Conservation (phyloP, 2,329 filamentous ascomycete genomes). For the Penicillium vulpinum region DNA sequence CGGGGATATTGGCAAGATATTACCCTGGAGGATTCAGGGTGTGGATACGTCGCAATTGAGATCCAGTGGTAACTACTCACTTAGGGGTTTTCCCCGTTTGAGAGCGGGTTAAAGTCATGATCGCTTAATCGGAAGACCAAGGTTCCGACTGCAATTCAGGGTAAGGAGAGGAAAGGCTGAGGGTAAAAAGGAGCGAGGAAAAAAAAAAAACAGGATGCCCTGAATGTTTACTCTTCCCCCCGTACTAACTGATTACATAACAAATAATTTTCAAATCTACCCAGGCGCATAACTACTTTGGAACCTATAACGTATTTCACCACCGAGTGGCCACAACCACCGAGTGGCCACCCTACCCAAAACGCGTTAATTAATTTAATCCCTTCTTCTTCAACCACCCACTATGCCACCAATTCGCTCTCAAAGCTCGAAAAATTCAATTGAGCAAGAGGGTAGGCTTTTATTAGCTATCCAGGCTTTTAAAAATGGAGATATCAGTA, state of each 20-base stretch:
- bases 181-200: slow-evolving; percentile 10
- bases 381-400: too few species aligned
- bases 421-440: too few species aligned
- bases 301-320: too few species aligned
- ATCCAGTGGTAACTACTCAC: slow-evolving; percentile 39
- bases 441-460: too few species aligned
- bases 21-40: slow-evolving; percentile 10
- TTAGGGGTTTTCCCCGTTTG: slow-evolving; percentile 54
- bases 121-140: slow-evolving; percentile 20
- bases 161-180: not conserved
- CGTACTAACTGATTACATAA: slow-evolving; percentile 9
- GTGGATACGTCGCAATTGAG: slow-evolving; percentile 15
- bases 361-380: too few species aligned
- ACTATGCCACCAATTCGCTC: too few species aligned
- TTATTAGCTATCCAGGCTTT: too few species aligned
- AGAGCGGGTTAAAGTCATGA: slow-evolving; percentile 52
- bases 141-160: slow-evolving; percentile 17
- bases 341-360: too few species aligned
- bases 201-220: slow-evolving; percentile 11
- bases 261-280: not conserved
- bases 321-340: too few species aligned
- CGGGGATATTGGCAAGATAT: slow-evolving; percentile 12
- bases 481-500: too few species aligned
- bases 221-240: slow-evolving; percentile 19
- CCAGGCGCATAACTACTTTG: too few species aligned